Base-by-base conservation (phyloP, 345 rosid species). In the Salix caprea region DNA sequence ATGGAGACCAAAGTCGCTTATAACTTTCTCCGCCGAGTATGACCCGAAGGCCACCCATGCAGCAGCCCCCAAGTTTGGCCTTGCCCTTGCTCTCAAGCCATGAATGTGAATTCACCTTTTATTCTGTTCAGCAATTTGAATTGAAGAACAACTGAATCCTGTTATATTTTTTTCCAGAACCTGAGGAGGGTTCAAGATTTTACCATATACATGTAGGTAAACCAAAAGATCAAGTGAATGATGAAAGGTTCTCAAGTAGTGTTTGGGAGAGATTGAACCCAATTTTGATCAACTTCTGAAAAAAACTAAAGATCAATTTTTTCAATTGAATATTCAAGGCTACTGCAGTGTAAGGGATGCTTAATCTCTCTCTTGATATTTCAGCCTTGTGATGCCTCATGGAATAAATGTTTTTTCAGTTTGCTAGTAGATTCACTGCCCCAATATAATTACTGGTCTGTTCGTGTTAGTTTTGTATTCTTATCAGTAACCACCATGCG, bases 1-100 rank as follows among this genome's bases (percentile, higher is more conserved):
- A 77, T 93, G 97, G 97, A 89, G 96, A 84, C 92, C 92, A 1
- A 91, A 88, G 72, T 93, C 97, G 3, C 85, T 86, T 26, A 46
- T 90, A 30, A 93, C 91, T 0, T 54, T 93, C 50, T 93, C 97
- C 4, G 92, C 91, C 0, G 97, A 93, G 83, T 87, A 84, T 42
- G 96, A 93, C 78, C 74, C 92, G 1, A 90, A 88, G 80, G 80
- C 89, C 70, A 74, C 76, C 64, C 82, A 79, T 76, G 83, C 91
- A 66, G 56, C 71, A 6, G 76, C 88, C 39, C 92, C 95, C 2
- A 91, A 85, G 89, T 19, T 88, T 21, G 97, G 97, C 77, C 92
- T 91, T 8, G 89, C 96, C 18, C 79, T 93, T 40, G 91, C 92
- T 61, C 92, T 93, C 76, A 90, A 88, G 86, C 97, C 96, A 72